Evolutionary conservation across 768 basidiomycete species (phyloP), one percentile per base, ranked within the genome.

Genomic region (Mycena chlorophos): DNA sequence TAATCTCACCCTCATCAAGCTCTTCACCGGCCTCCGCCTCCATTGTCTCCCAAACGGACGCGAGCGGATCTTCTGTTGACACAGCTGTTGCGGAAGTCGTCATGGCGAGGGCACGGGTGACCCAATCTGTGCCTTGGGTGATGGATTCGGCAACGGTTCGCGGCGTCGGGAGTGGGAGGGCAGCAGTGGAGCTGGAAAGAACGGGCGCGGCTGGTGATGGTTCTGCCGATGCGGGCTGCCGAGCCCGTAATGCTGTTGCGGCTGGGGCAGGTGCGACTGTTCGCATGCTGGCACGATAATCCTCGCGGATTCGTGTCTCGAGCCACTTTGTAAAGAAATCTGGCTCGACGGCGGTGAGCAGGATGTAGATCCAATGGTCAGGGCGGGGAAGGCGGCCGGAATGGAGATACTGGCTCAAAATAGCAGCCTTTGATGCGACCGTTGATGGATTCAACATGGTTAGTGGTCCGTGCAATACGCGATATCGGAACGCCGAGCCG

Each of bases 391-490:
- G 31, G 17, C 31, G 31, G 17, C 31, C 31, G 17, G 31, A 34
- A 34, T 34, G 31, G 10, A 8, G 31, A 17, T 34, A 17, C 10
- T 34, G 31, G 31, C 10, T 34, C n/a, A 34, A 34, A 8, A 34
- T 34, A 34, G 10, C 17, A 17, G 10, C 31, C 31, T 34, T 34
- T 34, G 31, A 17, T 17, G 31, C 31, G 31, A 37, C 69, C 68
- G 49, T 75, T 73, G 55, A 71, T 71, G 0, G 66, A 69, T 58
- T 75, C 73, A 2, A 75, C 66, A 40, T 65, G 68, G 55, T 75
- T 75, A 17, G 65, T 74, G 1, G 73, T 75, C 10, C 66, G 65
- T 12, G 66, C 50, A 20, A 75, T 52, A 4, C 42, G 28, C 5
- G 57, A 39, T 8, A 71, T 22, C 1, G 67, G 58, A 12, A 66